Conservation (phyloP, 140 eudicot genomes). For the Eryngium alpinum region DNA sequence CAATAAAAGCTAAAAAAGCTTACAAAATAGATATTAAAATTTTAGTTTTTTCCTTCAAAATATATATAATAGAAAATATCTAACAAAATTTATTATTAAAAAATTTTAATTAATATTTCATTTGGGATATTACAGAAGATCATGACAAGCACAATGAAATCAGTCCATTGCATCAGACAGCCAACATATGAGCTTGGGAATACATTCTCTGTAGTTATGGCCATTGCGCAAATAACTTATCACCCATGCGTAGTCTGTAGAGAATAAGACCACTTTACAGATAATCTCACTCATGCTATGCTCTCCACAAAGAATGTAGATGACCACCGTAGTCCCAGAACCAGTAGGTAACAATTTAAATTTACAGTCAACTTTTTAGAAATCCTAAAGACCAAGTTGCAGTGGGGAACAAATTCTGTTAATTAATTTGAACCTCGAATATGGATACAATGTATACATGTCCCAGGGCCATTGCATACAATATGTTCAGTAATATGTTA, state of each 20-base stretch:
- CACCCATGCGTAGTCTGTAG: conserved; percentile 75
- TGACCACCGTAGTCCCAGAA: conserved; percentile 75
- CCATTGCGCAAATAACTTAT: conserved; percentile 91
- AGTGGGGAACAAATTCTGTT: conserved; percentile 1
- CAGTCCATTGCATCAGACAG: conserved; percentile 55
- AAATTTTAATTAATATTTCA: no score
- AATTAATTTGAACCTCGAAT: conserved; percentile 47
- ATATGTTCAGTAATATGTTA: conserved; percentile 33
- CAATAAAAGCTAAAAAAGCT: no score
- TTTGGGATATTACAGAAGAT: no score
- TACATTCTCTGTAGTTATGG: conserved; percentile 69
- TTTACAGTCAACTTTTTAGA: no score
- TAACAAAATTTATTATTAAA: no score
- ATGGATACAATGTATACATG: conserved; percentile 69
- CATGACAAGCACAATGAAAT: not conserved
- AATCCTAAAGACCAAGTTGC: not conserved
- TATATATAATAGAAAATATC: no score
- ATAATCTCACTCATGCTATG: conserved; percentile 89
- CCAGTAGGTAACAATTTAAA: conserved; percentile 30
- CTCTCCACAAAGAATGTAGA: conserved; percentile 67
- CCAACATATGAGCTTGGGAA: conserved; percentile 85
- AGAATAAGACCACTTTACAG: conserved; percentile 80
- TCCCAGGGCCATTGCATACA: conserved; percentile 81
- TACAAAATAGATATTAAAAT: no score
- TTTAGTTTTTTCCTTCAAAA: no score